phyloP scores from a whole-genome alignment of 768 basidiomycete genomes.

The Tremella yokohamensis region DNA sequence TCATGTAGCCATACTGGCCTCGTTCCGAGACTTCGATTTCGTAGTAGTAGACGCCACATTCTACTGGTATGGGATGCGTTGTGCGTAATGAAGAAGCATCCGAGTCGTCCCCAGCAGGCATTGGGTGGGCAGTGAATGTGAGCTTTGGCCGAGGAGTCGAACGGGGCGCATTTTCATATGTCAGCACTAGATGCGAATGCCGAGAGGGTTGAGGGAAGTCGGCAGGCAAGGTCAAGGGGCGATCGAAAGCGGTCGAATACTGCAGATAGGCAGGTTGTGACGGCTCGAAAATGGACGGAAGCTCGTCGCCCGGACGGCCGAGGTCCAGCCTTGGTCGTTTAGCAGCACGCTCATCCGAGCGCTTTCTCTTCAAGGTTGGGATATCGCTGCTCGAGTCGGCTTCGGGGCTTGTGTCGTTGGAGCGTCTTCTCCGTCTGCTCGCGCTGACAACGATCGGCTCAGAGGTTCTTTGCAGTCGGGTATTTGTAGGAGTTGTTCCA shows the following conservation, averaged over 20 bases:
- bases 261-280: conserved; percentile 10
- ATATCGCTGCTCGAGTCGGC: no score
- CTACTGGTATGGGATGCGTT: conserved; percentile 69
- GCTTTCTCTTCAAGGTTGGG: no score
- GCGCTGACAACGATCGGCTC: no score
- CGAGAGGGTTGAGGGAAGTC: background rate
- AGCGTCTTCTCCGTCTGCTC: no score
- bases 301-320: no score
- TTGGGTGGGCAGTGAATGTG: conserved; percentile 27
- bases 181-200: conserved; percentile 17
- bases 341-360: background rate
- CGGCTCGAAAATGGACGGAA: background rate
- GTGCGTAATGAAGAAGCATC: conserved; percentile 84
- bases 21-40: conserved; percentile 81
- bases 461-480: no score
- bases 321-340: conserved; percentile 1
- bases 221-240: conserved; percentile 1
- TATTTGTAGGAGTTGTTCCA: no score
- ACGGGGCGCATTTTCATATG: conserved; percentile 2
- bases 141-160: conserved; percentile 18
- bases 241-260: conserved; percentile 11
- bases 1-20: conserved; percentile 64
- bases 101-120: conserved; percentile 58
- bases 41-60: conserved; percentile 90
- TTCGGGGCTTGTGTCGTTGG: no score